Evolutionary conservation across 2,329 filamentous ascomycete genomes (phyloP), one percentile per base, ranked within the genome.

Genomic region (Aplosporella prunicola): DNA sequence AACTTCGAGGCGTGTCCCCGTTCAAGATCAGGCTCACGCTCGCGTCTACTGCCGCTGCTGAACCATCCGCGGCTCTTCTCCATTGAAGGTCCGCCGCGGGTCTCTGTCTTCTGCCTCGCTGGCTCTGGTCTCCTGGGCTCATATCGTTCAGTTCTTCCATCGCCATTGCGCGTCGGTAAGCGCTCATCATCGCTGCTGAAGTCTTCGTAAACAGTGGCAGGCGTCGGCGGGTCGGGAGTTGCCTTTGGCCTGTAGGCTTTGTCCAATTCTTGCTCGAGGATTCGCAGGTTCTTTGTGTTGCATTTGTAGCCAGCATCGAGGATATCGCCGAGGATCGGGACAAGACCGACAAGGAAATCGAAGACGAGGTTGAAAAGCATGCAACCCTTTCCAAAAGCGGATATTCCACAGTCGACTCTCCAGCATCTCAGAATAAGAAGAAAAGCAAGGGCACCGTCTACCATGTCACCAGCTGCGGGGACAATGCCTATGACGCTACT

Each of bases 331-430:
- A 86, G 44, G 44, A 89, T 74, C 0, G 84, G 84, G 1, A 89
- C 66, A 3, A 91, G 62, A 5, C 84, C 85, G 22, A 88, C 66
- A 24, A 72, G 56, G 48, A 91, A 84, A 53, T 93, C 84, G 26
- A 88, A 42, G 3, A 71, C 51, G 39, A 95, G 74, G 60, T 94
- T 93, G 52, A 87, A 61, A 45, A 87, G 58, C 91, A 98, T 96
- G 72, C 18, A 72, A 57, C 39, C 74, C 68, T 33, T 89, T 60
- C 8, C 58, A 52, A 4, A 58, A 46, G 2, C 80, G 80, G 4
- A 96, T 72, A 10, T 83, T 84, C n/a, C n/a, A 33, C 83, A 84
- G 35, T 93, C 81, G 32, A 93, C 69, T 43, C 80, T 72, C 44
- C 71, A 69, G 61, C 84, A 88, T 16, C 77, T 78, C 43, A 69